phyloP scores from a whole-genome alignment of 805 yeast genomes.

The Ogataea methylovora region DNA sequence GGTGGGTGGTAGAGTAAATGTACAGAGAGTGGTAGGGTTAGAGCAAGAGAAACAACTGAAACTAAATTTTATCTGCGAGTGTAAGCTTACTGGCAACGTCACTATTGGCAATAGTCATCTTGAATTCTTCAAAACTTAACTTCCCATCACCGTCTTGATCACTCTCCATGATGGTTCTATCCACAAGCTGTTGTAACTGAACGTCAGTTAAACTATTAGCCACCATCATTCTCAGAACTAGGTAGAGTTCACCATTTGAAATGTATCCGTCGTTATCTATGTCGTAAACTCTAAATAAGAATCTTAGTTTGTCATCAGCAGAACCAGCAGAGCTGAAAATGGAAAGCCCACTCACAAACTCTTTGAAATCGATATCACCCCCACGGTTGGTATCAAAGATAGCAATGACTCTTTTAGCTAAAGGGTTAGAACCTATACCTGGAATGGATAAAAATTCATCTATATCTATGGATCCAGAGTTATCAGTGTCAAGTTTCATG shows the following conservation, averaged over 20 bases:
- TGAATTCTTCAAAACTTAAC: conserved; percentile 81
- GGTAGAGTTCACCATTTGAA: conserved; percentile 89
- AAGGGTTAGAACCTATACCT: conserved; percentile 83
- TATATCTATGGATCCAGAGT: conserved; percentile 85
- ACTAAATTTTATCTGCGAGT: conserved; percentile 19
- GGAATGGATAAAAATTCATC: conserved; percentile 90
- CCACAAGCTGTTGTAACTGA: conserved; percentile 94
- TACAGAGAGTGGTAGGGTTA: background rate
- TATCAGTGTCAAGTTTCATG: conserved; percentile 91
- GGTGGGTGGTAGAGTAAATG: background rate
- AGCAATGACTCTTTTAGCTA: conserved; percentile 85
- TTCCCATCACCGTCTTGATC: conserved; percentile 84
- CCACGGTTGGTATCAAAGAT: conserved; percentile 90
- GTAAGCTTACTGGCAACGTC: conserved; percentile 24
- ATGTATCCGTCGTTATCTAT: conserved; percentile 93
- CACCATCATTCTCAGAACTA: conserved; percentile 95
- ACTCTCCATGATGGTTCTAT: conserved; percentile 90
- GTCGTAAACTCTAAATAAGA: conserved; percentile 92
- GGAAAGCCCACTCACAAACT: conserved; percentile 62
- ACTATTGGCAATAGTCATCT: conserved; percentile 47
- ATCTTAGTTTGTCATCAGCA: conserved; percentile 71
- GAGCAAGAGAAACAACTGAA: conserved; percentile 3
- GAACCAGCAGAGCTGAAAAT: conserved; percentile 83
- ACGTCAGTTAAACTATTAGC: conserved; percentile 81
- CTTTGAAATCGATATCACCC: conserved; percentile 93